Evolutionary conservation across 139 green algal genomes (phyloP), one percentile per base, ranked within the genome.

Genomic region (Eudorina sp.): DNA sequence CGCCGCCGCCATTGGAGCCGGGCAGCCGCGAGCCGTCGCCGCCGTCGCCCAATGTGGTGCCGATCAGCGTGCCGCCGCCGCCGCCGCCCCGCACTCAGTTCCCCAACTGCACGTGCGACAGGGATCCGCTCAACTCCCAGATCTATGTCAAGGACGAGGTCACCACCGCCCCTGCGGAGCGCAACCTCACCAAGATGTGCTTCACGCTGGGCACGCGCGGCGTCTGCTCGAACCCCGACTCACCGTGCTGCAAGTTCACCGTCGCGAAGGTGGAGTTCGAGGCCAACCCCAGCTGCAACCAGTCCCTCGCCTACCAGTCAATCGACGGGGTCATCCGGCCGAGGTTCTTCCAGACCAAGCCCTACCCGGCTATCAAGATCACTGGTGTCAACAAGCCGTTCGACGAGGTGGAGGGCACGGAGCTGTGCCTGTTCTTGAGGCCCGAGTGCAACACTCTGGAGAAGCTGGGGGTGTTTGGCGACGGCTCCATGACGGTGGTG

Each of bases 231-330:
- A 34, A 48, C 27, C 41, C 79, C 38, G 51, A 53, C 25, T 85
- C 79, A 25, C 23, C 21, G 40, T 89, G 85, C 53, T 82, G 73
- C 55, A 23, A 78, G 29, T 84, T 85, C 43, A 60, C 84, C 25
- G 43, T 89, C 0, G 77, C 84, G 55, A 89, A 91, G 81, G 36
- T 89, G 13, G 89, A 92, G 76, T 73, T 92, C 38, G 66, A 90
- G 23, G 83, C 60, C 25, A 72, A 86, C 34, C n/a, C 60, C 51
- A n/a, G 0, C 8, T 92, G 89, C 83, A 2, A 21, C 25, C 40
- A 27, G 19, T 66, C 83, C 11, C 69, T 92, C 3, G 38, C 75
- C 16, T 92, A 92, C 89, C 77, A 68, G 13, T 85, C 60, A 0
- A 38, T 92, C 4, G 48, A 92, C 23, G 83, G 77, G 51, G 36